Evolutionary conservation across 2,329 filamentous ascomycete species (phyloP).

Genomic region (Fusarium compactum): DNA sequence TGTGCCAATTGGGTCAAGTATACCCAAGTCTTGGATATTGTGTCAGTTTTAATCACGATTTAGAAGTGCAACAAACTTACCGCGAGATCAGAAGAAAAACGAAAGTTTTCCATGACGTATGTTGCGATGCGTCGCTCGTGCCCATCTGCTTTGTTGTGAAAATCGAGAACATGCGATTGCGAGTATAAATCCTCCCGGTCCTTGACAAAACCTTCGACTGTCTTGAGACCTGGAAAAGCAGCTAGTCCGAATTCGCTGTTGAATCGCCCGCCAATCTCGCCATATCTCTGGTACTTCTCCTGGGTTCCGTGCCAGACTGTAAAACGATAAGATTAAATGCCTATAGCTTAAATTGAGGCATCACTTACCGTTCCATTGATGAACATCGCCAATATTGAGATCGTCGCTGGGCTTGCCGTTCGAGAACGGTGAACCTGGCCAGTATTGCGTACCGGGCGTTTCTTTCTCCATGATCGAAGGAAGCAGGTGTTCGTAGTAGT

Average conservation of each 20-base stretch:
- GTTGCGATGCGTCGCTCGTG: slow-evolving; percentile 80
- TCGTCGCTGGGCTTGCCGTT: slow-evolving; percentile 55
- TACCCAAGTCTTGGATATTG: slow-evolving; percentile 49
- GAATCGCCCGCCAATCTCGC: slow-evolving; percentile 78
- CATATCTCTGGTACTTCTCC: slow-evolving; percentile 81
- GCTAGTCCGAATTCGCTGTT: slow-evolving; percentile 85
- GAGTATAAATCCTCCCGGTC: slow-evolving; percentile 66
- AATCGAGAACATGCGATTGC: slow-evolving; percentile 80
- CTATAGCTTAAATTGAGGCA: too few species aligned
- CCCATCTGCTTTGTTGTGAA: slow-evolving; percentile 86
- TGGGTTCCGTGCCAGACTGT: slow-evolving; percentile 77
- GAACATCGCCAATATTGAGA: slow-evolving; percentile 76
- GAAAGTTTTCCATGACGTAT: slow-evolving; percentile 82
- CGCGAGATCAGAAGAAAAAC: slow-evolving; percentile 55
- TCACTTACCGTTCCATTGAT: slow-evolving; percentile 60
- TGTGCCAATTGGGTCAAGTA: slow-evolving; percentile 72
- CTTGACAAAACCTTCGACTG: slow-evolving; percentile 74
- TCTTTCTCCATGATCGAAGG: slow-evolving; percentile 64
- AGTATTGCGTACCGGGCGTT: slow-evolving; percentile 57
- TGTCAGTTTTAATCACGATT: not conserved
- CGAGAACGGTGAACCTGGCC: slow-evolving; percentile 73
- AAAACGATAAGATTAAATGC: not conserved
- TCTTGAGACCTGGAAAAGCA: slow-evolving; percentile 72
- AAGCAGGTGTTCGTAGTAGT: slow-evolving; percentile 82
- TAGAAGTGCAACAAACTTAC: not conserved